These are phyloP conservation scores for Ophiocordyceps camponoti-rufipedis DNA, from an alignment of 2,329 filamentous ascomycete species.

Conservation along the genomic window DNA sequence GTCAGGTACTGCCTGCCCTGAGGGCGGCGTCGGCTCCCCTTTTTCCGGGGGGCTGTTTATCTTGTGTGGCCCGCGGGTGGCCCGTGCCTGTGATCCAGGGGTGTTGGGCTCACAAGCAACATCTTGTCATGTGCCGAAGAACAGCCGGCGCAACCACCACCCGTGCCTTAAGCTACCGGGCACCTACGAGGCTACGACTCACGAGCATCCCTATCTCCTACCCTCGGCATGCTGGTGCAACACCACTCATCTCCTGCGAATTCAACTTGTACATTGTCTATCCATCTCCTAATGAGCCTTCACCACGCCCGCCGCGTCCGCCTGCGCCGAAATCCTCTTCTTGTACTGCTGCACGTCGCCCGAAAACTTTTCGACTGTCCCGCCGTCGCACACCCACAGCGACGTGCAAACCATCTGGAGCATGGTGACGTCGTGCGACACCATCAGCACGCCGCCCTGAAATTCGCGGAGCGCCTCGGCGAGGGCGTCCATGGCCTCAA, in stretches of 20 bases:
- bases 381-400: constrained; percentile 90
- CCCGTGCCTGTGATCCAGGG: too few species aligned
- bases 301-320: constrained; percentile 74
- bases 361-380: constrained; percentile 88
- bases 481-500: constrained; percentile 96
- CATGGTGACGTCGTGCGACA: constrained; percentile 98
- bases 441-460: constrained; percentile 92
- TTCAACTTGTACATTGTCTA: neutral
- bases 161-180: too few species aligned
- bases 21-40: neutral
- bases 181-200: too few species aligned
- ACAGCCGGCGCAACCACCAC: too few species aligned
- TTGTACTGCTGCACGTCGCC: constrained; percentile 95
- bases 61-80: neutral
- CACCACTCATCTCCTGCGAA: neutral
- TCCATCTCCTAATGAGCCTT: constrained; percentile 32
- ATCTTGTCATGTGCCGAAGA: too few species aligned
- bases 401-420: constrained; percentile 87
- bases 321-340: constrained; percentile 83
- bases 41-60: neutral
- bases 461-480: constrained; percentile 70
- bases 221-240: neutral
- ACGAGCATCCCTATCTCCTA: too few species aligned
- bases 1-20: neutral
- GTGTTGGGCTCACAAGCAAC: too few species aligned